Percentiles rank a stretch among this genome's conserved stretches.
These are phyloP conservation scores for Colletotrichum melonis DNA, from an alignment of 2,329 filamentous ascomycete genomes.

Conservation along the genomic window DNA sequence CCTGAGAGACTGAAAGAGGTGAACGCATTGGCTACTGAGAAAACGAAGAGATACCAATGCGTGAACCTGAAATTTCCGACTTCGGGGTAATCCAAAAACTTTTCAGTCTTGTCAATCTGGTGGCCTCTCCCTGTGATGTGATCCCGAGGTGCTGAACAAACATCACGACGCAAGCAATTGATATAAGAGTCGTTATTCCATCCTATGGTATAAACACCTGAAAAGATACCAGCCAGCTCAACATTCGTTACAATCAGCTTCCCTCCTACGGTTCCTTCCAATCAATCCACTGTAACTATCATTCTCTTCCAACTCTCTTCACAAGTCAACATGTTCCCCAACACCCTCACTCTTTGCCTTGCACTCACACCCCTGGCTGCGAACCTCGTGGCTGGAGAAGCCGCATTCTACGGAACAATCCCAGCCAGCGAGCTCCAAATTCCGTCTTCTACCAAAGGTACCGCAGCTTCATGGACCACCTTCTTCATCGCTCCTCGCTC, in stretches of 20 bases:
- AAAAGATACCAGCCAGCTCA: background rate
- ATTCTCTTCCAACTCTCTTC: background rate
- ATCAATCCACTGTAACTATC: background rate
- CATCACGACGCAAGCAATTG: background rate
- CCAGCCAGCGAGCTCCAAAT: background rate
- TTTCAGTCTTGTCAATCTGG: background rate
- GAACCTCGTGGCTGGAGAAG: background rate
- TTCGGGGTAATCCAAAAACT: background rate
- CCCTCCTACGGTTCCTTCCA: background rate
- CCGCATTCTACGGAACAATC: background rate
- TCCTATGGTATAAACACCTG: background rate
- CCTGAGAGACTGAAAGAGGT: too few relatives aligned
- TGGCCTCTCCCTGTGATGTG: background rate
- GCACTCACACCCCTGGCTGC: background rate
- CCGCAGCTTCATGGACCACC: background rate
- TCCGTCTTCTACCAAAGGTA: background rate
- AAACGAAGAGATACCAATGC: background rate
- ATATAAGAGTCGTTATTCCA: background rate
- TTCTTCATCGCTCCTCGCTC: background rate
- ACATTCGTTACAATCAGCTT: background rate
- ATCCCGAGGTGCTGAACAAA: background rate
- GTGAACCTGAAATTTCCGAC: background rate
- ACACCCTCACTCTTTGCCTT: too few relatives aligned
- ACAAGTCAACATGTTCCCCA: background rate
- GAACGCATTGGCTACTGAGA: background rate